Evolutionary conservation across 1,284 basidiomycete species (phyloP).

Genomic region (Puccinia novopanici): DNA sequence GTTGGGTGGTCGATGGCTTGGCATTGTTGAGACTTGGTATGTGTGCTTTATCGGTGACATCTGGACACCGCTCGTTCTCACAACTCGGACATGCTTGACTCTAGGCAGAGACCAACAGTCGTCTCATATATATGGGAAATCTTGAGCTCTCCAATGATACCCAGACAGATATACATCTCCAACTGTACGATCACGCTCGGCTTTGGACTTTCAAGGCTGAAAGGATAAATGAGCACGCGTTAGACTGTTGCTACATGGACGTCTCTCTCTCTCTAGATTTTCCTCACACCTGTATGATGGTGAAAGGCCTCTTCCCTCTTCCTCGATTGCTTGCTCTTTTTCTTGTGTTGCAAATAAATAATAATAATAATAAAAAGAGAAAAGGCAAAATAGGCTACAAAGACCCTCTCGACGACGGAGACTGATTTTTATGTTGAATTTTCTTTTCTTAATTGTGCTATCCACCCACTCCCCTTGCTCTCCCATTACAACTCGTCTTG

Average conservation of each 20-base stretch:
- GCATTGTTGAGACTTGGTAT: neutral
- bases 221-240: neutral
- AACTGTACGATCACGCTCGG: neutral
- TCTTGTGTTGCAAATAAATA: neutral
- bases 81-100: too few relatives aligned
- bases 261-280: neutral
- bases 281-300: neutral
- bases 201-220: neutral
- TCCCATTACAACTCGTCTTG: too few relatives aligned
- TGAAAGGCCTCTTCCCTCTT: neutral
- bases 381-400: too few relatives aligned
- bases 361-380: too few relatives aligned
- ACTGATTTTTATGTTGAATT: too few relatives aligned
- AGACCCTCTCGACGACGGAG: too few relatives aligned
- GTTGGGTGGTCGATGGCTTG: neutral
- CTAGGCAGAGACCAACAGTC: too few relatives aligned
- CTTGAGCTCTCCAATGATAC: neutral
- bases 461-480: too few relatives aligned
- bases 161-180: neutral
- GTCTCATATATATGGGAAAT: neutral
- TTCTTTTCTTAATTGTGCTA: too few relatives aligned
- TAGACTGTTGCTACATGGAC: neutral
- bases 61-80: too few relatives aligned
- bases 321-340: neutral
- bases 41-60: neutral